phyloP scores from a whole-genome alignment of 305 asterid genomes.

The Andrographis paniculata region DNA sequence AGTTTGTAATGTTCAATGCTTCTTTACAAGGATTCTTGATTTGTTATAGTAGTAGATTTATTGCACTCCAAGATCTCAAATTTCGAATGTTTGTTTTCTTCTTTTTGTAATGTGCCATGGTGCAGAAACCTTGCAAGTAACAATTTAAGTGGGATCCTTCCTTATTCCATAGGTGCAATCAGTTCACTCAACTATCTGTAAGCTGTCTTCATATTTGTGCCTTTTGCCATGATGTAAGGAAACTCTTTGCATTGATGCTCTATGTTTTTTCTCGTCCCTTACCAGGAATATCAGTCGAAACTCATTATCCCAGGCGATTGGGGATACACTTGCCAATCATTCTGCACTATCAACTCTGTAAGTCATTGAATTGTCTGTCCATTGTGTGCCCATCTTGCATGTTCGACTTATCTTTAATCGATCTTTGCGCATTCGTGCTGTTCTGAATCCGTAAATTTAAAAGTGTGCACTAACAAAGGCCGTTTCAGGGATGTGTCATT shows the following conservation, averaged over 20 bases:
- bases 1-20: conserved; percentile 60
- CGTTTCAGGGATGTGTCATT: conserved; percentile 70
- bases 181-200: conserved; percentile 61
- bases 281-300: conserved; percentile 78
- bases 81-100: conserved; percentile 20
- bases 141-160: conserved; percentile 71
- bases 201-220: conserved; percentile 27
- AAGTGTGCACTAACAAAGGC: not conserved
- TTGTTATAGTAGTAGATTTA: conserved; percentile 12
- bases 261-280: conserved; percentile 12
- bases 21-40: conserved; percentile 14
- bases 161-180: conserved; percentile 62
- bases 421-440: not conserved
- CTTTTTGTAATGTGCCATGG: conserved; percentile 13
- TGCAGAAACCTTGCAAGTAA: conserved; percentile 89
- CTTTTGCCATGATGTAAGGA: not conserved
- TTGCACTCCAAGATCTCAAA: conserved; percentile 12
- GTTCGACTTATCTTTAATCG: not conserved
- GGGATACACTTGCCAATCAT: conserved; percentile 71
- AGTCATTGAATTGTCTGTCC: conserved; percentile 21
- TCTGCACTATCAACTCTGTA: conserved; percentile 59
- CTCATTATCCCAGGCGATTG: conserved; percentile 52
- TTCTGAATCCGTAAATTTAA: too few species aligned
- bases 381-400: not conserved
- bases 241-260: conserved; percentile 17